These are phyloP conservation scores for Aspergillus aculeatus DNA, from an alignment of 2,329 filamentous ascomycete species.

Conservation along the genomic window DNA sequence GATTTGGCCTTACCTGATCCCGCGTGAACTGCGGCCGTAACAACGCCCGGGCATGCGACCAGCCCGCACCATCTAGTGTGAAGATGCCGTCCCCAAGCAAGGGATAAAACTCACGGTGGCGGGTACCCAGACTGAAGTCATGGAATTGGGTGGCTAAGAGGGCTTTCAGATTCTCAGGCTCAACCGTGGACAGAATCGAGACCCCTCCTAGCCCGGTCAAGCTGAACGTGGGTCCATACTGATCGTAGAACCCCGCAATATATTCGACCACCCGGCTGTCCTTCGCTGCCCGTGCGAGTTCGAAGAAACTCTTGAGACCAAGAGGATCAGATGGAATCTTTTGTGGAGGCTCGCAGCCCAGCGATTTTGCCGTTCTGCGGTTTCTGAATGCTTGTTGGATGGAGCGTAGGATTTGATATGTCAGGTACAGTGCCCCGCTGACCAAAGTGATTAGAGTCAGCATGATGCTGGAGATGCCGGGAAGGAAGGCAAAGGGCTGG, in stretches of 20 bases:
- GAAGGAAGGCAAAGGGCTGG: too few species aligned
- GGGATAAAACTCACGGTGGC: constrained; percentile 63
- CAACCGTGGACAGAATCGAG: constrained; percentile 30
- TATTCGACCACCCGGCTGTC: constrained; percentile 34
- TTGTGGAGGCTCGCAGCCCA: constrained; percentile 25
- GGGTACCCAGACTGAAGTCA: constrained; percentile 76
- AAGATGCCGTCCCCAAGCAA: constrained; percentile 51
- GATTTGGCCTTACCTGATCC: constrained; percentile 60
- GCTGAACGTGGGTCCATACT: constrained; percentile 27
- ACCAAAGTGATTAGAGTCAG: constrained; percentile 21
- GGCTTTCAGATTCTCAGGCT: constrained; percentile 72
- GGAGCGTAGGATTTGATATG: constrained; percentile 25
- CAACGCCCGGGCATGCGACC: constrained; percentile 76
- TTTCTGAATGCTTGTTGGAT: constrained; percentile 23
- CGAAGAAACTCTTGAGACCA: constrained; percentile 28
- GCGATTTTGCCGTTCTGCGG: constrained; percentile 26
- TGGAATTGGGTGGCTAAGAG: constrained; percentile 78
- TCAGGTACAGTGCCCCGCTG: constrained; percentile 19
- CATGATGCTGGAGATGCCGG: constrained; percentile 17
- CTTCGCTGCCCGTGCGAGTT: constrained; percentile 23
- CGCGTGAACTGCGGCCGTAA: constrained; percentile 84
- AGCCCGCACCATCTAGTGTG: constrained; percentile 72
- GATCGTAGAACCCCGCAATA: constrained; percentile 24
- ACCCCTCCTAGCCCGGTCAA: constrained; percentile 21
- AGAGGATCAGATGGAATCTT: constrained; percentile 16